Evolutionary conservation across 2,329 filamentous ascomycete genomes (phyloP).

Genomic region (Colletotrichum sp.): DNA sequence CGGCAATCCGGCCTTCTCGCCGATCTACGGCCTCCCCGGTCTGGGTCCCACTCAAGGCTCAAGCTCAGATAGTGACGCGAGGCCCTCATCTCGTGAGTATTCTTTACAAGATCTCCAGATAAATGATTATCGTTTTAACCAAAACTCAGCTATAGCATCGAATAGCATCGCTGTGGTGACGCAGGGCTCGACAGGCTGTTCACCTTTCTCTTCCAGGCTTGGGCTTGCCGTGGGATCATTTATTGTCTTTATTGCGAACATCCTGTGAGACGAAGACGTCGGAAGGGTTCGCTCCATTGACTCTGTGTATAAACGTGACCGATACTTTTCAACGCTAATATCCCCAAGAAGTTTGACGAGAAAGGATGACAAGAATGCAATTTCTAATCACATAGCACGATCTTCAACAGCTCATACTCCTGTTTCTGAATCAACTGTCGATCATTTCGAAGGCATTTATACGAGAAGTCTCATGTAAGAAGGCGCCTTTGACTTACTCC

Average conservation of each 20-base stretch:
- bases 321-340: neutral
- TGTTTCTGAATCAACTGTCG: neutral
- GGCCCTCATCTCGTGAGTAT: neutral
- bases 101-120: accelerated
- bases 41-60: neutral
- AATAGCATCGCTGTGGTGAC: neutral
- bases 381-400: neutral
- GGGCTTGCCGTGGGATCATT: neutral
- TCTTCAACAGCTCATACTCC: neutral
- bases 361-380: neutral
- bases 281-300: accelerated
- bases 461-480: neutral
- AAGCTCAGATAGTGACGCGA: neutral
- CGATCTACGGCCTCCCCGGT: neutral
- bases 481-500: neutral
- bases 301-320: neutral
- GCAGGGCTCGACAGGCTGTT: neutral
- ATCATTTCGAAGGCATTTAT: neutral
- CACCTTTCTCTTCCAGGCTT: neutral
- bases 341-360: accelerated
- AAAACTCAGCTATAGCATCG: neutral
- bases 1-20: neutral
- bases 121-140: neutral
- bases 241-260: neutral
- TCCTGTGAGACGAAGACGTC: neutral